Base-by-base conservation (phyloP, 805 yeast genomes). In the baker's yeast (Saccharomyces cerevisiae) region DNA sequence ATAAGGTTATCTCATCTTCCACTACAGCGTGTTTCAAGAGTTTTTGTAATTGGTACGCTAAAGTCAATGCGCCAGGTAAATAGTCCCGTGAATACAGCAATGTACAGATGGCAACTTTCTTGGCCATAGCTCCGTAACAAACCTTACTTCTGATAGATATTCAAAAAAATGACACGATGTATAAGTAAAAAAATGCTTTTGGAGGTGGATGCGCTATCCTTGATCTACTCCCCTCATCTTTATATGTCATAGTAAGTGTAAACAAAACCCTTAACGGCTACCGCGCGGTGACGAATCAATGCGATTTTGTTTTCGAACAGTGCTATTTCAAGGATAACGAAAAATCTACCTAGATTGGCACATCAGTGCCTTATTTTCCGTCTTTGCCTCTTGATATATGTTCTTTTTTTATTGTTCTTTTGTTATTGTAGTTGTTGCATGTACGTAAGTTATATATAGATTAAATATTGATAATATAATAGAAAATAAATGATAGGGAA, bases 21-120 rank as follows among this genome's bases (percentile, higher is more conserved):
- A 22, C 27, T 47, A 53, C 29, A 31, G 48, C 46, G 22, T 41
- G 51, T 30, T 51, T 41, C 24, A 57, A 48, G 13, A 60, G 46
- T 30, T 58, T 63, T 49, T 61, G 64, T 10, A 76, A 59, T 13
- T 72, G 64, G 31, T 57, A 61, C 2, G 79, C 84, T 41, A 81
- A 64, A 2, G 79, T 77, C 30, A 81, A 65, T 0, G 81, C 79
- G 14, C 85, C 85, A 2, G 84, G 80, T 22, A 81, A 63, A 61
- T 81, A 81, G 29, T 72, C 70, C 17, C 75, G 65, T 46, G 76
- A 71, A 63, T 76, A 80, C 31, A 81, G 67, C 27, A 79, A 68
- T 1, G 82, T 36, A 24, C 43, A 36, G 17, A 36, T 17, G 4
- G 43, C 43, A 36, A 36, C 24, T 36, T 36, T 36, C 22, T 13